Percentiles rank a stretch among this genome's conserved stretches.
phyloP scores from a whole-genome alignment of 2,329 filamentous ascomycete species.

The Cladosporium sp. region DNA sequence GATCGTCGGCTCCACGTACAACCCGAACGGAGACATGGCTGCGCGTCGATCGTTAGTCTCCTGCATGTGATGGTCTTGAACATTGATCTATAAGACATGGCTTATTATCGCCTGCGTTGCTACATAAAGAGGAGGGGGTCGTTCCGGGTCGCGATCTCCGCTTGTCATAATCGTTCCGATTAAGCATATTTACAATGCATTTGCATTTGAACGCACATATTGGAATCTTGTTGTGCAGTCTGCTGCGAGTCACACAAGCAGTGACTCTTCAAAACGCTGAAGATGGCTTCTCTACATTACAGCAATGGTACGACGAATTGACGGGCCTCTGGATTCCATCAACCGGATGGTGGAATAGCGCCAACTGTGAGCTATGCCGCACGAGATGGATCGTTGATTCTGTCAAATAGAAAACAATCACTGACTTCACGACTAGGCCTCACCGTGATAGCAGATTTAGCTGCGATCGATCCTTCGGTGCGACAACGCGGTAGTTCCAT shows the following conservation, averaged over 20 bases:
- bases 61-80: background rate
- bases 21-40: background rate
- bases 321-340: constrained; percentile 35
- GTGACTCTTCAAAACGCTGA: constrained; percentile 29
- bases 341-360: constrained; percentile 37
- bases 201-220: background rate
- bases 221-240: background rate
- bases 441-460: constrained; percentile 33
- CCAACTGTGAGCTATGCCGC: constrained; percentile 27
- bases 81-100: background rate
- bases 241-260: constrained; percentile 12
- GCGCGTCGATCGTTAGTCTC: background rate
- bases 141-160: background rate
- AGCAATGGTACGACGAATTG: constrained; percentile 34
- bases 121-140: background rate
- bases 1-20: background rate
- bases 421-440: constrained; percentile 20
- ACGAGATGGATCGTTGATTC: background rate
- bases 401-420: background rate
- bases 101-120: background rate
- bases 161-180: background rate
- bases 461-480: constrained; percentile 28
- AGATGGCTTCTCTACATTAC: constrained; percentile 28
- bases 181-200: background rate
- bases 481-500: constrained; percentile 20